Conservation (phyloP, 768 basidiomycete species). For the Fomitopsis serialis region DNA sequence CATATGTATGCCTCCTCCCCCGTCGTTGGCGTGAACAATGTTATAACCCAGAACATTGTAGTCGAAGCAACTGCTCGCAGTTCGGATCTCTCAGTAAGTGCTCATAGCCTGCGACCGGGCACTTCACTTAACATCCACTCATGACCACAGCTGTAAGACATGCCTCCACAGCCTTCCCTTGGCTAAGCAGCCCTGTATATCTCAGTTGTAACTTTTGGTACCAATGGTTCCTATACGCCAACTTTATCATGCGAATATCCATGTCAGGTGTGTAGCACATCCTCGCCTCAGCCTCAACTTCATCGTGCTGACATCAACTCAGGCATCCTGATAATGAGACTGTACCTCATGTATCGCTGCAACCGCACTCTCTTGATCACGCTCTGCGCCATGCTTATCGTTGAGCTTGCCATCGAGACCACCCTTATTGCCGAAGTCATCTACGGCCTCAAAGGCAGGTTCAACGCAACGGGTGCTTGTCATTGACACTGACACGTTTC, state of each 20-base stretch:
- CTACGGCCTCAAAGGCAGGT: not conserved
- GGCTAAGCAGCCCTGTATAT: too few relatives aligned
- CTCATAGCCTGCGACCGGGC: not conserved
- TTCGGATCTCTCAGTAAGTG: not conserved
- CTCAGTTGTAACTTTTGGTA: not conserved
- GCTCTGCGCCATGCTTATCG: not conserved
- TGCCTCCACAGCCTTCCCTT: too few relatives aligned
- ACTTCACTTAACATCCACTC: not conserved
- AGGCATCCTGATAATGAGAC: not conserved
- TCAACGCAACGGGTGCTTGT: too few relatives aligned
- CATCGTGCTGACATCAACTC: not conserved
- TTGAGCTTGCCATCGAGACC: not conserved
- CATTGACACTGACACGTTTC: too few relatives aligned
- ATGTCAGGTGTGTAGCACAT: not conserved
- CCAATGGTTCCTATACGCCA: not conserved
- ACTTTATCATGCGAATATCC: not conserved
- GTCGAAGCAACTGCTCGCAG: not conserved
- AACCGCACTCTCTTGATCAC: not conserved
- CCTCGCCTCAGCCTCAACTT: not conserved
- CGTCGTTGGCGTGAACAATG: not conserved
- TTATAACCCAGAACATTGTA: not conserved
- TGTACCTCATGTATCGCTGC: not conserved
- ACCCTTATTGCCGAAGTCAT: not conserved
- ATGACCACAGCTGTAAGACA: too few relatives aligned
- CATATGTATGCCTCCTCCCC: not conserved